These are phyloP conservation scores for Drosera spatulata DNA, from an alignment of 179 eudicot species.

Conservation along the genomic window DNA sequence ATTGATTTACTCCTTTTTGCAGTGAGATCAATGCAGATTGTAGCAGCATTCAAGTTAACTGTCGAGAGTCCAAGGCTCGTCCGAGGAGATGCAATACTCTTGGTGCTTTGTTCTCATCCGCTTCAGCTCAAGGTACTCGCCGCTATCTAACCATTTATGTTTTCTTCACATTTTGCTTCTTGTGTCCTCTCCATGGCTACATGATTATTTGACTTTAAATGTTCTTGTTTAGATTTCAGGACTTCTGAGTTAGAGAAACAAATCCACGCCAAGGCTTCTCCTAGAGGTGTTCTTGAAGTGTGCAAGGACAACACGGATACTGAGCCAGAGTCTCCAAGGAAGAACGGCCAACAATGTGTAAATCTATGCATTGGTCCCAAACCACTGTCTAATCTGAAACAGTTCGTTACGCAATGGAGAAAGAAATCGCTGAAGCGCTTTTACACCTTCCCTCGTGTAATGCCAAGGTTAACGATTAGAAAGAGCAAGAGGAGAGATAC, in stretches of 20 bases:
- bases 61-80: constrained; percentile 11
- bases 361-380: constrained; percentile 22
- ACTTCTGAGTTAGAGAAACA: constrained; percentile 34
- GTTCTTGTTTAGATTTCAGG: constrained; percentile 39
- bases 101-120: constrained; percentile 12
- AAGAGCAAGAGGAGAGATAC: constrained; percentile 18
- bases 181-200: no score
- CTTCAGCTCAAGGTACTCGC: constrained; percentile 39
- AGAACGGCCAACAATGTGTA: constrained; percentile 31
- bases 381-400: constrained; percentile 34
- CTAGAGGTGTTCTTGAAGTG: constrained; percentile 38
- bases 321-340: constrained; percentile 35
- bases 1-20: background rate
- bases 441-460: constrained; percentile 32
- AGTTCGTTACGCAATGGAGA: constrained; percentile 41
- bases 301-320: constrained; percentile 23
- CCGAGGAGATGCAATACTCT: constrained; percentile 15
- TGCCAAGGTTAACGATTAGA: constrained; percentile 35
- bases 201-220: no score
- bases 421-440: constrained; percentile 30
- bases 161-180: no score
- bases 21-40: constrained; percentile 8
- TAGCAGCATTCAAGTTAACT: background rate
- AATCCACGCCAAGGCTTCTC: constrained; percentile 25
- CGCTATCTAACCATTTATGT: no score